A percentile compares a stretch with the other conserved stretches of the same genome.
Conservation (phyloP, 2,329 filamentous ascomycete genomes). For the Microdochium paspali region DNA sequence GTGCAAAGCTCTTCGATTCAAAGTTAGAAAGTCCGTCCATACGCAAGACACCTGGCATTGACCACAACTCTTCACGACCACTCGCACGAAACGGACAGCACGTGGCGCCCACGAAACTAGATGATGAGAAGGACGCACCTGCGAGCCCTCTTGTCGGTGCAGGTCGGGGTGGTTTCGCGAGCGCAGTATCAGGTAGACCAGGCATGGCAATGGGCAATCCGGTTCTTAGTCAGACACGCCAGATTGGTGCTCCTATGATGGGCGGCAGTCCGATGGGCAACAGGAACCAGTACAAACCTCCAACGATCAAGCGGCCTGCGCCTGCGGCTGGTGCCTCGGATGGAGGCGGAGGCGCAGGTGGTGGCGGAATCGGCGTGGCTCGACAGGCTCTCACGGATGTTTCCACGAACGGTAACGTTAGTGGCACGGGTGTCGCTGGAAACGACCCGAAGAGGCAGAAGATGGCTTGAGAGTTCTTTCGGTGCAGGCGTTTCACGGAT, state of each 20-base stretch:
- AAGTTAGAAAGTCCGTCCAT: constrained; percentile 75
- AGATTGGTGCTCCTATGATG: constrained; percentile 49
- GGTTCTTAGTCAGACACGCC: constrained; percentile 41
- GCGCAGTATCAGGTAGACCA: constrained; percentile 6
- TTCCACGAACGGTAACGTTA: constrained; percentile 28
- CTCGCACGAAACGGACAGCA: constrained; percentile 50
- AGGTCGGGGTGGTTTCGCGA: constrained; percentile 7
- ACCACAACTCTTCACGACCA: constrained; percentile 69
- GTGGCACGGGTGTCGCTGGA: constrained; percentile 16
- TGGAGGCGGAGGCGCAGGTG: neutral
- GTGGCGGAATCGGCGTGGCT: constrained; percentile 17
- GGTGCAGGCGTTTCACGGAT: neutral
- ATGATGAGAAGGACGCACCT: constrained; percentile 17
- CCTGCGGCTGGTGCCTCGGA: constrained; percentile 9
- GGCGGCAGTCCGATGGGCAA: constrained; percentile 48
- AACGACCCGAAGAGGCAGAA: constrained; percentile 44
- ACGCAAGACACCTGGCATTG: constrained; percentile 78
- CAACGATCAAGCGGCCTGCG: constrained; percentile 45
- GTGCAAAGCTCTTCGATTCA: constrained; percentile 57
- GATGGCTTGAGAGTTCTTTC: constrained; percentile 18
- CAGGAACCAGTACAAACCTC: constrained; percentile 47
- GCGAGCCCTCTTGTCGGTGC: neutral
- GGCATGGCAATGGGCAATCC: constrained; percentile 38
- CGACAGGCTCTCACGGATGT: constrained; percentile 38
- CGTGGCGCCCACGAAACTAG: constrained; percentile 28